phyloP scores from a whole-genome alignment of 768 basidiomycete genomes.

The Hericium erinaceus region DNA sequence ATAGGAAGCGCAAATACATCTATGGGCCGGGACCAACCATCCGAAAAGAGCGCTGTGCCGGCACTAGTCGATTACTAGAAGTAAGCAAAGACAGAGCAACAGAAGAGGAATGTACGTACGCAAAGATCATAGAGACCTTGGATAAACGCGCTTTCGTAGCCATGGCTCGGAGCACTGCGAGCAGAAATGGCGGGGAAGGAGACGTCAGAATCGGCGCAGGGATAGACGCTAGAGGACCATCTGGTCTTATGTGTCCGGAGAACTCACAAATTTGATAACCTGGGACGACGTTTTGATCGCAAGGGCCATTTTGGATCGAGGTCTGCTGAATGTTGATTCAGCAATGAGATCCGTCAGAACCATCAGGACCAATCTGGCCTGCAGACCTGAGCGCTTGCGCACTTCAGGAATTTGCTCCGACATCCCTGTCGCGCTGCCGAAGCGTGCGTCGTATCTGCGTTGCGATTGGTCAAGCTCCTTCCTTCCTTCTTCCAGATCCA shows the following conservation, averaged over 20 bases:
- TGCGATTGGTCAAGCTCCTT: too few species aligned
- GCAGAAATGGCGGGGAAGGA: not conserved
- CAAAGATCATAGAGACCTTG: slow-evolving; percentile 75
- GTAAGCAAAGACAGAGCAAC: too few species aligned
- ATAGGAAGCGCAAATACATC: too few species aligned
- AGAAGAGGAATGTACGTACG: slow-evolving; percentile 35
- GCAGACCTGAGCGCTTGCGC: too few species aligned
- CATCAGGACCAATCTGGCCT: too few species aligned
- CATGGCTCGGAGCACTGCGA: not conserved
- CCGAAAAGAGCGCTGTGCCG: slow-evolving; percentile 82
- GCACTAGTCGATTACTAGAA: slow-evolving; percentile 35
- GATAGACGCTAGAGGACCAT: not conserved
- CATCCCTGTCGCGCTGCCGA: too few species aligned
- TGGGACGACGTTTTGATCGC: not conserved
- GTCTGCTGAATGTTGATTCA: not conserved
- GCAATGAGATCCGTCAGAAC: too few species aligned
- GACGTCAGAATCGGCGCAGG: not conserved
- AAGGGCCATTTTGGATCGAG: not conserved
- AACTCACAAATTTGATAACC: not conserved
- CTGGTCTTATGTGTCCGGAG: not conserved
- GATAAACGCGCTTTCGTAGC: not conserved
- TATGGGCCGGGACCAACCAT: slow-evolving; percentile 38
- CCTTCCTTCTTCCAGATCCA: too few species aligned
- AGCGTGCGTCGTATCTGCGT: too few species aligned
- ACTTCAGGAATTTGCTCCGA: too few species aligned